These are phyloP conservation scores for Stephanodiscus minutulus DNA, from an alignment of 108 stramenopile genomes.

Conservation along the genomic window DNA sequence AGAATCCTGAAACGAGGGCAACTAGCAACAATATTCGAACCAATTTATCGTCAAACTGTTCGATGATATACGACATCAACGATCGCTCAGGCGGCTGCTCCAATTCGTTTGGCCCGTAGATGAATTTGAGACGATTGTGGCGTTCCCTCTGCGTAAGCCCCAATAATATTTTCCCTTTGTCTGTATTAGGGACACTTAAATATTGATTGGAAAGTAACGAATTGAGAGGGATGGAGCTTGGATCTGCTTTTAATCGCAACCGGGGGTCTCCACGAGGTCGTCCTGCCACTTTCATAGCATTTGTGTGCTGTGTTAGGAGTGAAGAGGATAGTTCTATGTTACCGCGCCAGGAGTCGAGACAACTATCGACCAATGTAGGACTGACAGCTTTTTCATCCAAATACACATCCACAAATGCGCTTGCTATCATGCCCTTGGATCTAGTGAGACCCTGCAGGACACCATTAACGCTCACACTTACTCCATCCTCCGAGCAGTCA, in stretches of 20 bases:
- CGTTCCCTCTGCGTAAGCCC: constrained; percentile 33
- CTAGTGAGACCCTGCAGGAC: constrained; percentile 11
- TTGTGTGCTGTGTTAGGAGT: constrained; percentile 11
- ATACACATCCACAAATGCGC: constrained; percentile 21
- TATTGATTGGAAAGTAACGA: constrained; percentile 35
- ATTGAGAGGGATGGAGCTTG: constrained; percentile 39
- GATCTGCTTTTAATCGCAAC: constrained; percentile 36
- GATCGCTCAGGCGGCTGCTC: constrained; percentile 51
- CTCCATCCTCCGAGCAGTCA: constrained; percentile 16
- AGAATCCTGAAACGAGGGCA: constrained; percentile 69
- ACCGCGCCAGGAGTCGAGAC: constrained; percentile 16
- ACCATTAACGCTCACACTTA: constrained; percentile 18
- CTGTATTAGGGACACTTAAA: constrained; percentile 32
- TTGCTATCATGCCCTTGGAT: constrained; percentile 7
- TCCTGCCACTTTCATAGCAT: constrained; percentile 12
- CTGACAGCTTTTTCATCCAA: constrained; percentile 23
- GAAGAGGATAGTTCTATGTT: constrained; percentile 2
- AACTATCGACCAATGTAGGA: constrained; percentile 17
- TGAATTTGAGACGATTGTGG: constrained; percentile 18
- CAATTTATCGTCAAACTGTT: constrained; percentile 89
- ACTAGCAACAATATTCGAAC: constrained; percentile 85
- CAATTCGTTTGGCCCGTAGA: constrained; percentile 71
- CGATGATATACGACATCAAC: constrained; percentile 58
- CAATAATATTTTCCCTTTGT: constrained; percentile 24
- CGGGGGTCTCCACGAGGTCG: constrained; percentile 20